Conservation (phyloP, 441 rosid species). For the Eruca vesicaria region DNA sequence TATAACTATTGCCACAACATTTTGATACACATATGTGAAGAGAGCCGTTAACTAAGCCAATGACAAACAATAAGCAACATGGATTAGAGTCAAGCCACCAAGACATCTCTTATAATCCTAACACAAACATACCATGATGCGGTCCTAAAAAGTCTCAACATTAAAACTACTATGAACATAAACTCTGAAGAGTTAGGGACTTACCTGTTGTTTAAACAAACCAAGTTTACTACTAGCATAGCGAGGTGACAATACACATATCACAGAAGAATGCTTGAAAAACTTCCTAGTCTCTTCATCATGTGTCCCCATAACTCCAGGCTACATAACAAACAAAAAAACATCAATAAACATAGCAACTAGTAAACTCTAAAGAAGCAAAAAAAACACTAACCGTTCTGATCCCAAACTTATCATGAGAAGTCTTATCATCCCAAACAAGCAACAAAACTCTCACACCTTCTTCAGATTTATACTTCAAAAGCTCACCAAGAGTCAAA, state of each 20-base stretch:
- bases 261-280: conserved; percentile 87
- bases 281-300: conserved; percentile 85
- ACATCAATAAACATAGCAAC: not conserved
- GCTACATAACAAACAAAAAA: conserved; percentile 41
- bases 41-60: not conserved
- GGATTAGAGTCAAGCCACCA: not conserved
- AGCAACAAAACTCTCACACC: conserved; percentile 86
- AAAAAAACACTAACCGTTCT: conserved; percentile 49
- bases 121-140: not conserved
- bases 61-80: not conserved
- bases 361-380: not conserved
- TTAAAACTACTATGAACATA: not conserved
- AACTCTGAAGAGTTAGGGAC: conserved; percentile 18
- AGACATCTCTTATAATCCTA: not conserved
- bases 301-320: conserved; percentile 81
- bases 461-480: conserved; percentile 90
- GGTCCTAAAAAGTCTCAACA: too few species aligned
- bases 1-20: not conserved
- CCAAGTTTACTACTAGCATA: conserved; percentile 82
- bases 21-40: not conserved
- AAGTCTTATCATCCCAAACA: conserved; percentile 91
- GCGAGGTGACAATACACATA: conserved; percentile 77
- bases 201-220: conserved; percentile 73
- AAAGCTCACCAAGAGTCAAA: conserved; percentile 81
- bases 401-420: conserved; percentile 61